Base-by-base conservation (phyloP, 208 protist genomes). In the Leishmania tropica region DNA sequence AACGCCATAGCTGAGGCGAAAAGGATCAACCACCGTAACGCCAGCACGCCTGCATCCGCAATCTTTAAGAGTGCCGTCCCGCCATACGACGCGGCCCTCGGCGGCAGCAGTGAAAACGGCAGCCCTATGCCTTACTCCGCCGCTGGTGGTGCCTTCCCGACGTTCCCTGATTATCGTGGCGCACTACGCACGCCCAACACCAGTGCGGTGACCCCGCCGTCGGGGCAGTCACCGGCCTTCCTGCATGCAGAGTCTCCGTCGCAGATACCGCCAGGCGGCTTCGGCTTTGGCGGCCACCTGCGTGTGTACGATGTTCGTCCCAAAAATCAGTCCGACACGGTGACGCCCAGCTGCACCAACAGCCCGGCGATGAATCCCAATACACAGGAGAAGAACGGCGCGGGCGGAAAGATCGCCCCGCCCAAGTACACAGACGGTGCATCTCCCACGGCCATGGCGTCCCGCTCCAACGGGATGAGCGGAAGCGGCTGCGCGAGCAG, bases 1-100 rank as follows among this genome's bases (percentile, higher is more conserved):
- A 80, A 89, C 62, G 82, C 83, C 7, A 90, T 97, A 37, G 88
- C 78, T 28, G 93, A 95, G 74, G 85, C 89, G 48, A 91, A 97
- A 68, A 83, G 70, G 73, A 83, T 84, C 37, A 75, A 58, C 56
- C 81, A 84, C 64, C 74, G 79, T 53, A 83, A 84, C 76, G 67
- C 73, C 64, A 78, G 40, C 78, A 80, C 73, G n/a, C 80, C 74
- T 53, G 62, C 78, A 0, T 79, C 80, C 11, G 76, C 56, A 28
- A 47, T 70, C 48, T 87, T 80, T 64, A 80, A 73, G 64, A 71
- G 60, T 56, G 54, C 77, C 51, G 67, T 56, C 15, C 78, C 67
- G 8, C 80, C 80, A 19, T 72, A 78, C 31, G 84, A 87, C 56
- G 76, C 76, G n/a, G 62, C 76, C 17, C n/a, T 72, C 48, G 24